Base-by-base conservation (phyloP, 2,329 filamentous ascomycete species). In the Cladosporium sp. region DNA sequence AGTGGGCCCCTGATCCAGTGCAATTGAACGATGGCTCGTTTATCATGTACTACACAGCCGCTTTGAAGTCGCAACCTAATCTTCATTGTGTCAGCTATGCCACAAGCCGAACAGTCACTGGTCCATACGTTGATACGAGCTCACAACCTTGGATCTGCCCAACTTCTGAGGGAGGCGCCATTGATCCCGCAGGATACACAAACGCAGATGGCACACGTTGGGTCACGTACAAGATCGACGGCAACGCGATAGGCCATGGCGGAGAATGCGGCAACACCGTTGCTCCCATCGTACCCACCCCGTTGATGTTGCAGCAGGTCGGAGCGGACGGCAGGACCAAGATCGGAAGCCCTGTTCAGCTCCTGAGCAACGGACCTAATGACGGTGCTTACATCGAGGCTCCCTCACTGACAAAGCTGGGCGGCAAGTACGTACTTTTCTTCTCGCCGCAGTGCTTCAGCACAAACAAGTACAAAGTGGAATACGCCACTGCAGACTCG, bases 1-100 rank as follows among this genome's bases (percentile, higher is more conserved):
- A 55, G 52, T 87, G 83, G 83, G 84, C 84, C 0, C 84, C 84
- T 7, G 83, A 86, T 66, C 81, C 87, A 8, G 73, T 79, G 5
- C 70, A 69, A 55, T 70, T 83, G 15, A 43, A 55, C 17, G 61
- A 67, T 38, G 68, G 67, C 11, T 54, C 51, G 6, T 70, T 67
- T 61, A 58, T 70, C 20, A 64, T 70, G 64, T 70, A 70, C 61
- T 70, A 68, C 58, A 63, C 55, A 37, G 66, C 66, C 12, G 66
- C 63, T 20, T 36, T 65, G n/a, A 58, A 60, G n/a, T 61, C 59
- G 4, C 60, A 67, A 22, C 58, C 51, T 34, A 58, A 30, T 11
- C 60, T 66, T 15, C 66, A 73, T 51, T 72, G 71, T 61, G 51
- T 72, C 19, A 66, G 67, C 57, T 65, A 59, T 30, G 70, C 63